Conservation (phyloP, 495 filamentous ascomycete species). For the Penicillium coffeae region DNA sequence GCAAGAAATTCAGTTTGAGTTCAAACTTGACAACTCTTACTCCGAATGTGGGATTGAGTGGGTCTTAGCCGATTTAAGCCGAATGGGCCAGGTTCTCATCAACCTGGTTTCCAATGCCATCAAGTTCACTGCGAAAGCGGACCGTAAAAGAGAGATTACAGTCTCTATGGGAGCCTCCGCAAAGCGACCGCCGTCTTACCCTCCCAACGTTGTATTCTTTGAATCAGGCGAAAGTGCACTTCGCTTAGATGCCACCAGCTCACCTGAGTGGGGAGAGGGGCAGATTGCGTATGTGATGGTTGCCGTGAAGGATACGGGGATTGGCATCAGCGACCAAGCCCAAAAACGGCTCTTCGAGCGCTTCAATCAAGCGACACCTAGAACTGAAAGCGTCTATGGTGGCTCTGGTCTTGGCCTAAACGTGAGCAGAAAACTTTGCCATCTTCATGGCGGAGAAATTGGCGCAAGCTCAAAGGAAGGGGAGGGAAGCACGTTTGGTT, state of each 20-base stretch:
- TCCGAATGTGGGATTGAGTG: conserved; percentile 55
- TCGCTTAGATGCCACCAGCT: conserved; percentile 41
- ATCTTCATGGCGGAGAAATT: conserved; percentile 81
- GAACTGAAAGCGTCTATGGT: conserved; percentile 77
- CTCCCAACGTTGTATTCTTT: conserved; percentile 50
- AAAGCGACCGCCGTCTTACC: conserved; percentile 44
- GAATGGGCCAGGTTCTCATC: conserved; percentile 70
- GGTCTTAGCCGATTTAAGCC: conserved; percentile 65
- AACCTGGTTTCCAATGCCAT: conserved; percentile 76
- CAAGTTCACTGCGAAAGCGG: conserved; percentile 62
- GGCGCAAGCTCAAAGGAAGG: conserved; percentile 69
- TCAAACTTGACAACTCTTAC: conserved; percentile 57
- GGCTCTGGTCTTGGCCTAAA: conserved; percentile 81
- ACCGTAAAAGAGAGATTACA: conserved; percentile 55
- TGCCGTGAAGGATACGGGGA: conserved; percentile 72
- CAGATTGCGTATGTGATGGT: conserved; percentile 68
- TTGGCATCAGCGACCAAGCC: conserved; percentile 68
- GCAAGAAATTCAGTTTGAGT: conserved; percentile 61
- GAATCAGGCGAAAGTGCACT: conserved; percentile 36
- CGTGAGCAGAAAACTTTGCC: conserved; percentile 72
- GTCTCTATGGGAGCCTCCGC: conserved; percentile 66
- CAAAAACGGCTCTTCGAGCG: conserved; percentile 74
- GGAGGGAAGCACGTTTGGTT: conserved; percentile 77
- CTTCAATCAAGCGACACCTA: conserved; percentile 75
- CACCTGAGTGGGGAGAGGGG: conserved; percentile 64